These are phyloP conservation scores for Phoma sp. DNA, from an alignment of 2,329 filamentous ascomycete genomes.

Conservation along the genomic window DNA sequence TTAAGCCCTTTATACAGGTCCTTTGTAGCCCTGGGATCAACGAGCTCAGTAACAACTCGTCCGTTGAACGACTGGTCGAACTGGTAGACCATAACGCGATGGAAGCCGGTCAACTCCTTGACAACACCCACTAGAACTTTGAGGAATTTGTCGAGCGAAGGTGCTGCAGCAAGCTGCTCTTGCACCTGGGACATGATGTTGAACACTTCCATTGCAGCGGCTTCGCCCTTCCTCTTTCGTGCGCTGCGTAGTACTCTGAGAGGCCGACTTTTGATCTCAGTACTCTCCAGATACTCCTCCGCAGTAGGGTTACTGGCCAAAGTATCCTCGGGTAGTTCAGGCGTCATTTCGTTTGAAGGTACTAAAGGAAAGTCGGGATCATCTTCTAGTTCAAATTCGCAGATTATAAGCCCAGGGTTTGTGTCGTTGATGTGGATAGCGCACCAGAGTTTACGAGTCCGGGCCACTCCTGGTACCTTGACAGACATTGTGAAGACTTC, in stretches of 20 bases:
- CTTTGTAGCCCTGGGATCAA: slow-evolving; percentile 79
- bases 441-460: slow-evolving; percentile 79
- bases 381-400: slow-evolving; percentile 88
- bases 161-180: slow-evolving; percentile 79
- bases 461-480: slow-evolving; percentile 60
- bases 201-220: slow-evolving; percentile 87
- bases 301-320: slow-evolving; percentile 74
- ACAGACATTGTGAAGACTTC: slow-evolving; percentile 86
- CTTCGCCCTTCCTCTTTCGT: slow-evolving; percentile 77
- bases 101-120: slow-evolving; percentile 89
- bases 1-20: slow-evolving; percentile 88
- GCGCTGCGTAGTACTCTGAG: slow-evolving; percentile 79
- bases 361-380: slow-evolving; percentile 73
- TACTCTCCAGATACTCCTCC: slow-evolving; percentile 79
- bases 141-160: slow-evolving; percentile 74
- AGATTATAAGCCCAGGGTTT: slow-evolving; percentile 74
- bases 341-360: slow-evolving; percentile 64
- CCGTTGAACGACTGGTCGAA: slow-evolving; percentile 86
- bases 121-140: slow-evolving; percentile 85
- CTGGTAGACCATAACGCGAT: slow-evolving; percentile 92
- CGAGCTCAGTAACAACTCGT: slow-evolving; percentile 84
- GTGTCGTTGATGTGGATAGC: slow-evolving; percentile 78
- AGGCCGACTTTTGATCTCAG: slow-evolving; percentile 76
- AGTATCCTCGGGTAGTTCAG: slow-evolving; percentile 75
- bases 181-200: slow-evolving; percentile 93